Base-by-base conservation (phyloP, 768 basidiomycete species). In the Tremella yokohamensis region DNA sequence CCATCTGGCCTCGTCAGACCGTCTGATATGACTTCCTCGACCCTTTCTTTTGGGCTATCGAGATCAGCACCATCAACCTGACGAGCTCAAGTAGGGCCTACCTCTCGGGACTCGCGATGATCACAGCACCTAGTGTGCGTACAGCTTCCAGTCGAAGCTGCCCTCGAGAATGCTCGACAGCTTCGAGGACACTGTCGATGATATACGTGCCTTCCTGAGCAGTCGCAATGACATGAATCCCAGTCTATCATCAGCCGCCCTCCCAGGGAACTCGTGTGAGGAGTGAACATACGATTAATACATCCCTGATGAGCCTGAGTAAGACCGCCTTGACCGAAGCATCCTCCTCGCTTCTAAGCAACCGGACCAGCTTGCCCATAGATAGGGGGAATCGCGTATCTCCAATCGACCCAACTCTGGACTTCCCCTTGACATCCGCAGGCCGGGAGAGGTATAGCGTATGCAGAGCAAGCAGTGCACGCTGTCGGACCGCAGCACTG, bases 401-500 rank as follows among this genome's bases (percentile, higher is more conserved):
- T 15, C 26, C 29, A 11, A 11, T 6, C 11, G 29, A 34, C 29
- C n/a, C n/a, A 0, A 39, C n/a, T 38, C 34, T 26, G 34, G 26
- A 1, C 48, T 37, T n/a, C 22, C 19, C 20, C 42, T 22, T 15
- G 50, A 8, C 16, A 13, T 19, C 8, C 22, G 25, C 16, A 24
- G 52, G n/a, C 4, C 8, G 42, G 15, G n/a, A 47, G 20, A 40
- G 49, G 54, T 69, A 48, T 7, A 72, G 51, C 7, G 62, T 40
- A 2, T 34, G 19, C 3, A 72, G 47, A 12, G 60, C 67, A 44
- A 65, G 58, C 8, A 69, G 47, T 1, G 65, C 51, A 1, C 66
- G 29, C 54, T 66, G 62, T 13, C 66, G 57, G 4, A 68, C 53
- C 18, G 71, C 61, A 2, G 65, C 18, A 25, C 54, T 61, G 47